These are phyloP conservation scores for Paramecium primaurelia DNA, from an alignment of 73 alveolate species.

Conservation along the genomic window DNA sequence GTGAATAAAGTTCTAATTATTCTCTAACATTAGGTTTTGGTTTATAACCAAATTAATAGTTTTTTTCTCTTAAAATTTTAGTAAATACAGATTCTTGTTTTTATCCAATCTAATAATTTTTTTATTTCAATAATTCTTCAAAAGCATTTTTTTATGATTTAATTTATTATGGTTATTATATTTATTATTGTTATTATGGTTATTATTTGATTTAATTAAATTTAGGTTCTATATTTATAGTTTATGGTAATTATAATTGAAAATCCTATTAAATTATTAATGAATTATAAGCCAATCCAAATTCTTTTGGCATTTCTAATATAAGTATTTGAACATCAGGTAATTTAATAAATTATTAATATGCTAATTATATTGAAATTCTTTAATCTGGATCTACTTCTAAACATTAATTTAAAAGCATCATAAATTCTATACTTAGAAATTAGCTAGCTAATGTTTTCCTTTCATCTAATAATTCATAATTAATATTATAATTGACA, in stretches of 20 bases:
- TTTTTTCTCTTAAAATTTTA: neutral
- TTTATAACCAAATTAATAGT: neutral
- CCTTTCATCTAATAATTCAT: neutral
- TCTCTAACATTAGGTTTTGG: neutral
- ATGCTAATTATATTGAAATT: neutral
- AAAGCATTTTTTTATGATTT: neutral
- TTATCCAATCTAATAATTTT: neutral
- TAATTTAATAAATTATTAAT: neutral
- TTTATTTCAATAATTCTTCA: neutral
- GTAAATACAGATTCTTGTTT: neutral
- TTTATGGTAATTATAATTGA: neutral
- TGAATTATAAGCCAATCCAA: neutral
- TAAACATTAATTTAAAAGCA: neutral
- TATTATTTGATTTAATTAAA: neutral
- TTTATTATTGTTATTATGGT: neutral
- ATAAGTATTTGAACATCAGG: neutral
- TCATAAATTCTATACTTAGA: neutral
- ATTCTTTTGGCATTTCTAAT: neutral
- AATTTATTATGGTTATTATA: neutral
- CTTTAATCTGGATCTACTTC: neutral
- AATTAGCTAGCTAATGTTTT: neutral
- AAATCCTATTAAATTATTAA: neutral
- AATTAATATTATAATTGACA: neutral
- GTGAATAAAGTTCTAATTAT: neutral
- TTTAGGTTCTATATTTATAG: neutral